A percentile compares a stretch with the other conserved stretches of the same genome.
These are phyloP conservation scores for Wickerhamiella brachini DNA, from an alignment of 805 yeast genomes.

Conservation along the genomic window DNA sequence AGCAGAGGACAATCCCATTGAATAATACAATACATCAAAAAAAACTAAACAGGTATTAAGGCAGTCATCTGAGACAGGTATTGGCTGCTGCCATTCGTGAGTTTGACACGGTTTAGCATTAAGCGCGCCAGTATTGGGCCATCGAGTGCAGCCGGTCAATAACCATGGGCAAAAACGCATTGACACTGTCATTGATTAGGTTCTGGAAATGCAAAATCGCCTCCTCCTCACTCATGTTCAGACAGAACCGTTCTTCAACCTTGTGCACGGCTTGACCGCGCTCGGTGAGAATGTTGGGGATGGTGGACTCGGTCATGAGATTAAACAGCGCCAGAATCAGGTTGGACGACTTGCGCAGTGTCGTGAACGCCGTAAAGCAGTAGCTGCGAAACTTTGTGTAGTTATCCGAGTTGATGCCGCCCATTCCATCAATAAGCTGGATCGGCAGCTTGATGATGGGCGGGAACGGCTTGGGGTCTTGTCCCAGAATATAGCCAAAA, in stretches of 20 bases:
- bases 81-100: no score
- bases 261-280: conserved; percentile 78
- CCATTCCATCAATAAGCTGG: conserved; percentile 95
- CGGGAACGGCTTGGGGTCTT: conserved; percentile 97
- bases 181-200: conserved; percentile 85
- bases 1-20: no score
- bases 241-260: conserved; percentile 85
- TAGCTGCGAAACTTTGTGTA: conserved; percentile 78
- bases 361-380: conserved; percentile 88
- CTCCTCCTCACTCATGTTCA: conserved; percentile 90
- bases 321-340: conserved; percentile 82
- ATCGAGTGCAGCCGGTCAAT: conserved; percentile 88
- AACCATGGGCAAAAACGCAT: conserved; percentile 85
- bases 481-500: conserved; percentile 90
- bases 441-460: conserved; percentile 96
- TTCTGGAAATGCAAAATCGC: conserved; percentile 91
- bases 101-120: no score
- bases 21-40: no score
- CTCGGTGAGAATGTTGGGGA: conserved; percentile 78
- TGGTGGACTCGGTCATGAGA: conserved; percentile 83
- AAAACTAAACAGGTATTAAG: no score
- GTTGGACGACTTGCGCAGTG: conserved; percentile 77
- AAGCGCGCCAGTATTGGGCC: conserved; percentile 97
- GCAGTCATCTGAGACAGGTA: no score
- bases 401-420: conserved; percentile 77